phyloP scores from a whole-genome alignment of 495 filamentous ascomycete genomes.

The Annulohypoxylon nitens region DNA sequence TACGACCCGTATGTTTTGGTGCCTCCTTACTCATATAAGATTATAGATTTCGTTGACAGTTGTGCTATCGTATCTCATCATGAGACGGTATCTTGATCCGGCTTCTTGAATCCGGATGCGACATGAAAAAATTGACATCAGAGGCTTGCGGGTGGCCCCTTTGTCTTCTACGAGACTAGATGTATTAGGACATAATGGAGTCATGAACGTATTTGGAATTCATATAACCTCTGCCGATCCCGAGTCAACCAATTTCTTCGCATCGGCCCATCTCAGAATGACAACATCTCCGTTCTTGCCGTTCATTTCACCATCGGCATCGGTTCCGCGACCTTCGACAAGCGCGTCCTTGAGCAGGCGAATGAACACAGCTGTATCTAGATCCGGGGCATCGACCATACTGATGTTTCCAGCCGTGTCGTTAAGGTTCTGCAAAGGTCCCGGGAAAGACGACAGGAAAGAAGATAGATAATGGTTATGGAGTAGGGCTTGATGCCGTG shows the following conservation, averaged over 20 bases:
- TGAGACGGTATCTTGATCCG: neutral
- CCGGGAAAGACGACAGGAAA: slow-evolving; percentile 85
- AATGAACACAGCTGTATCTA: slow-evolving; percentile 85
- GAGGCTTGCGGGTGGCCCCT: neutral
- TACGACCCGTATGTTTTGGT: neutral
- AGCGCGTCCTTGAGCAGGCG: slow-evolving; percentile 73
- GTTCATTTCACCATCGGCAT: slow-evolving; percentile 67
- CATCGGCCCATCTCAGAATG: slow-evolving; percentile 87
- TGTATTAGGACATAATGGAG: neutral
- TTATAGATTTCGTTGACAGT: neutral
- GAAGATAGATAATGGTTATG: slow-evolving; percentile 83
- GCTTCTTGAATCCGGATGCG: too few relatives aligned
- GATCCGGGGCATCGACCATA: slow-evolving; percentile 92
- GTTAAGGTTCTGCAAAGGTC: slow-evolving; percentile 81
- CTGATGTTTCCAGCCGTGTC: slow-evolving; percentile 88
- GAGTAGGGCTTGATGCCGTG: slow-evolving; percentile 82
- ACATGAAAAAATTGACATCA: neutral
- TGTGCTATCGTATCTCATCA: neutral
- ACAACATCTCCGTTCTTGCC: slow-evolving; percentile 86
- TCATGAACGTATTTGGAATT: slow-evolving; percentile 28
- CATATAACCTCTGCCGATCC: slow-evolving; percentile 88
- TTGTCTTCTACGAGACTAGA: neutral
- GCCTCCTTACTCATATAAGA: neutral
- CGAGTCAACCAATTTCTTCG: slow-evolving; percentile 75
- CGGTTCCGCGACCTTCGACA: slow-evolving; percentile 69